Base-by-base conservation (phyloP, 371 early-diverging fungal genomes). In the Mucor sp. region DNA sequence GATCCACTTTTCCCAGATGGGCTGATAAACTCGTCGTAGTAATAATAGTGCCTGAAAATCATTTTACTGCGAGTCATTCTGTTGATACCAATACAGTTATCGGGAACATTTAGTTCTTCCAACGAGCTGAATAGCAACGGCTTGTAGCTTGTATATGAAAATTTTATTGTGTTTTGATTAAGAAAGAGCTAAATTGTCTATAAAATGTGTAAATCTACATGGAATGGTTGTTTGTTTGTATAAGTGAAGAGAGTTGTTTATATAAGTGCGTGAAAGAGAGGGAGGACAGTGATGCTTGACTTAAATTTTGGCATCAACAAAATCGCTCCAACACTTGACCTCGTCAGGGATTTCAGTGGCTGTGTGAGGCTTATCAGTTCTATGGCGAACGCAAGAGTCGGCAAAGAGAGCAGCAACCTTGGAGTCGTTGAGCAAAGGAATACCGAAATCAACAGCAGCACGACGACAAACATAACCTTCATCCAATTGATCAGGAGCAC, bases 361-460 rank as follows among this genome's bases (percentile, higher is more conserved):
- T 8, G 68, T 68, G 39, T 62, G 65, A 63, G 61, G 67, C 23
- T 61, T 53, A 44, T 78, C 70, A 3, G 63, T 73, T 21, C 77
- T 73, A 60, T 85, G 82, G 68, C 81, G 87, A 44, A 80, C 79
- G 57, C 89, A 71, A 21, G 94, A 88, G 61, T 97, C 91, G n/a
- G 89, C 91, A 62, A 95, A 91, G 68, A 95, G 74, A 44, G 85
- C 85, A 37, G 93, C 94, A 32, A 89, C 90, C 70, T 92, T 87
- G 75, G 88, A 82, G 70, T 97, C 94, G 66, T 94, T 97, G 72
- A 97, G 77, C 47, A 95, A 75, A 12, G 95, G 94, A 65, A 95
- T 88, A 43, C 93, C 94, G 66, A 94, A 89, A 69, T 95, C 95
- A 6, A 97, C 95, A 28, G 95, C 93, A 58, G 91, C 87, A 67